These are phyloP conservation scores for Sporisorium reilianum DNA, from an alignment of 1,284 basidiomycete species.

Conservation along the genomic window DNA sequence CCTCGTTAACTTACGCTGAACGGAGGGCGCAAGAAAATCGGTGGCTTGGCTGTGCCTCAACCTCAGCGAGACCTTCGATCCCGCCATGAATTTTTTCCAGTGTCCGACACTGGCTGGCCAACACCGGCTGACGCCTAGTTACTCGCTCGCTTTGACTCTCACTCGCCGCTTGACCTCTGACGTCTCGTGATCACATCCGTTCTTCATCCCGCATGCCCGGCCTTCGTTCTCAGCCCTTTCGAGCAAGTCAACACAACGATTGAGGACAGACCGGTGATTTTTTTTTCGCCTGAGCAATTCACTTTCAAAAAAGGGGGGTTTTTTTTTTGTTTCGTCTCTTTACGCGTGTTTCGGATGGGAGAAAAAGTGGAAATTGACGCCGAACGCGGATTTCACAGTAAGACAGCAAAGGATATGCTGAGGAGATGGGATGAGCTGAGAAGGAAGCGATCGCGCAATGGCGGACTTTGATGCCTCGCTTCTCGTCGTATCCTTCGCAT, in stretches of 20 bases:
- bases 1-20: no score
- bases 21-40: constrained; percentile 3
- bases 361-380: not conserved
- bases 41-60: constrained; percentile 3
- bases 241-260: not conserved
- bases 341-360: not conserved
- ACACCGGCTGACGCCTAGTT: not conserved
- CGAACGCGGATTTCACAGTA: not conserved
- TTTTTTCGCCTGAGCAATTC: no score
- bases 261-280: not conserved
- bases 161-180: no score
- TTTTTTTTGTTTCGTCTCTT: not conserved
- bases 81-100: not conserved
- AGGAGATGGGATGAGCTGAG: no score
- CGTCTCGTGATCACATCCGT: no score
- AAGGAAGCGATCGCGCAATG: not conserved
- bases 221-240: not conserved
- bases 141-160: not conserved
- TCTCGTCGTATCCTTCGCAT: no score
- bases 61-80: constrained; percentile 13
- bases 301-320: not conserved
- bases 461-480: no score
- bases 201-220: not conserved
- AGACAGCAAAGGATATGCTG: not conserved
- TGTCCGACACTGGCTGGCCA: constrained; percentile 8